Evolutionary conservation across 257 asterid genomes (phyloP), one percentile per base, ranked within the genome.

Genomic region (Knoxia roxburghii): DNA sequence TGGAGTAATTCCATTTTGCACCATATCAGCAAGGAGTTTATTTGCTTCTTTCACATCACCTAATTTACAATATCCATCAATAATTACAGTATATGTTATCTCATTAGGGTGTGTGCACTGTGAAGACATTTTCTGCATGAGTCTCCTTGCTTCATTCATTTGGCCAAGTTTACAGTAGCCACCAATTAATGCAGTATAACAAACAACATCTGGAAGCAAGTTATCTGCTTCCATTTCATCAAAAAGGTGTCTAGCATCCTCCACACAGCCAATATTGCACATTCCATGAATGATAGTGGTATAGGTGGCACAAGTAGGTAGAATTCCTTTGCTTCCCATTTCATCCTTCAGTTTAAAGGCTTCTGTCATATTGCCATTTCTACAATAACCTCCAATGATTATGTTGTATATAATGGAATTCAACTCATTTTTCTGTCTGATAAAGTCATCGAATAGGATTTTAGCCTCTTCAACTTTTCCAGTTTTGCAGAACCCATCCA

Each of bases 111-210:
- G 77, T 67, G 84, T 40, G 32, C 75, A 70, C 49, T 62, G 70
- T 11, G 83, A 84, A 72, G 76, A 76, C 98, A 91, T 91, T 78
- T 89, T 95, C 75, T 72, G 78, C 79, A 84, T 82, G 53, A 82
- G 67, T 71, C 59, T 68, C 80, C 69, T 81, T 24, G 74, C 95
- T 77, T 82, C 85, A 61, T 81, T 80, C 89, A 87, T 89, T 74
- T 79, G 89, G 27, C 96, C 97, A 67, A 86, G 58, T 81, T 82
- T 89, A 77, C 96, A 86, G 71, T 80, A 86, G 58, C 98, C 96
- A 70, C 86, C 80, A 29, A 91, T 80, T 33, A 91, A 71, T 32
- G 96, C 97, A 69, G 98, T 91, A 73, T 87, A 89, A 73, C 96
- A 85, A 61, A 89, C 81, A 72, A 89, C 96, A 74, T 89, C 65